Conservation (phyloP, 1,284 basidiomycete species). For the Ganoderma resinaceum region DNA sequence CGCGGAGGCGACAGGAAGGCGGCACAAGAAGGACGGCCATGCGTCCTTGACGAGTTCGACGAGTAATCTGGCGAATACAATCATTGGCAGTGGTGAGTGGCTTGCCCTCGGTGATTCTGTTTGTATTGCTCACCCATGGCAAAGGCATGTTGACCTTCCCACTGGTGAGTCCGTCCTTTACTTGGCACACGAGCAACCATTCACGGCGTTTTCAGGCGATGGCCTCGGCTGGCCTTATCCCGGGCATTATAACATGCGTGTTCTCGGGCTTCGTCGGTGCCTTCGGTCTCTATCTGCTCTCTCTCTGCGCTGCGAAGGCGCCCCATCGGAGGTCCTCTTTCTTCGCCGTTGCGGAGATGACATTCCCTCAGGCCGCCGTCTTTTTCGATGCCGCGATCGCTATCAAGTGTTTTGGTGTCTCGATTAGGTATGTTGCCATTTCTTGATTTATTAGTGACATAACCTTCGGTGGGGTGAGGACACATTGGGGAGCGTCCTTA, state of each 20-base stretch:
- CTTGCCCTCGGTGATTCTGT: constrained; percentile 7
- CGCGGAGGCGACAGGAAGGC: constrained; percentile 42
- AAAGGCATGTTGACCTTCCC: constrained; percentile 87
- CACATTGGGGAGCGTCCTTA: not conserved
- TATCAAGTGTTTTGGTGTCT: constrained; percentile 96
- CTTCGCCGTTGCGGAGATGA: constrained; percentile 85
- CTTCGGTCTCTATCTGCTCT: constrained; percentile 92
- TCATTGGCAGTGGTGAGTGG: constrained; percentile 84
- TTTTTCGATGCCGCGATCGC: constrained; percentile 96
- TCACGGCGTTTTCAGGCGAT: constrained; percentile 61
- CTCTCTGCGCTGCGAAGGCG: constrained; percentile 84
- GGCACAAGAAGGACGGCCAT: constrained; percentile 59
- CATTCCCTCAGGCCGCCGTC: constrained; percentile 84
- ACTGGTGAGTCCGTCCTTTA: constrained; percentile 54
- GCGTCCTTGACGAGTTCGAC: constrained; percentile 71
- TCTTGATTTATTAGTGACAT: constrained; percentile 25
- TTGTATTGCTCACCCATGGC: constrained; percentile 14
- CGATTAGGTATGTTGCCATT: constrained; percentile 69
- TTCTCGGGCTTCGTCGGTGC: constrained; percentile 83
- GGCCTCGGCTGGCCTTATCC: constrained; percentile 85
- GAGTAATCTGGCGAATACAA: constrained; percentile 86
- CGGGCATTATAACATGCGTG: constrained; percentile 89
- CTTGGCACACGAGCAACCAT: constrained; percentile 2
- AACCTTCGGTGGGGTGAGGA: not conserved
- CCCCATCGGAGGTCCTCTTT: constrained; percentile 84